Base-by-base conservation (phyloP, 2,329 filamentous ascomycete genomes). In the Pseudocercospora vitis region DNA sequence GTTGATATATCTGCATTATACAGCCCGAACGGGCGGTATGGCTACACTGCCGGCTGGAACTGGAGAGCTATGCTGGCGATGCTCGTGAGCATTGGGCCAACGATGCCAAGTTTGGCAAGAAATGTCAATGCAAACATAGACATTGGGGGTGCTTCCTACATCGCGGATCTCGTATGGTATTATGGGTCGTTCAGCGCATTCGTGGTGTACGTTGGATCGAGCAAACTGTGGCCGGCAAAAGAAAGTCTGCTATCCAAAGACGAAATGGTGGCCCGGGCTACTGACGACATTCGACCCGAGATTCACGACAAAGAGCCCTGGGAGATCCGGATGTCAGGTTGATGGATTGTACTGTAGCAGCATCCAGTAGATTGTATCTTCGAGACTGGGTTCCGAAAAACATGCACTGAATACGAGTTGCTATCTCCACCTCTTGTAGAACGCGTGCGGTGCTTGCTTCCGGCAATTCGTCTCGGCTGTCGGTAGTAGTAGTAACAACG, bases 21-120 rank as follows among this genome's bases (percentile, higher is more conserved):
- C 60, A 74, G 78, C 40, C 76, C 74, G 0, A 55, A 71, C 9
- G 66, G 74, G 7, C 76, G 74, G 8, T 82, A 81, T 50, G 69
- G 77, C 3, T 86, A 85, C 11, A 44, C 28, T 21, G 28, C 57
- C 24, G 80, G 81, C 2, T 72, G 76, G 42, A 86, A 86, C 59
- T 85, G 81, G 81, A 76, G 82, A 19, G 83, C 82, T 0, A 70
- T 81, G 2, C 66, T 78, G 3, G 78, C 83, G 0, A 81, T 86
- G 58, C 39, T 84, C 16, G 37, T 40, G 7, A 40, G 37, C 19
- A 40, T 40, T 23, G 37, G 37, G 7, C 37, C 37, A 23, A 40
- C 37, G 37, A 18, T 40, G 18, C 37, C 37, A 21, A 40, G 37
- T 40, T 9, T 40, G 19, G 37, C 21, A 5, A 40, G 23, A 19